A percentile compares a stretch with the other conserved stretches of the same genome.
These are phyloP conservation scores for Choiromyces venosus DNA, from an alignment of 495 filamentous ascomycete species.

Conservation along the genomic window DNA sequence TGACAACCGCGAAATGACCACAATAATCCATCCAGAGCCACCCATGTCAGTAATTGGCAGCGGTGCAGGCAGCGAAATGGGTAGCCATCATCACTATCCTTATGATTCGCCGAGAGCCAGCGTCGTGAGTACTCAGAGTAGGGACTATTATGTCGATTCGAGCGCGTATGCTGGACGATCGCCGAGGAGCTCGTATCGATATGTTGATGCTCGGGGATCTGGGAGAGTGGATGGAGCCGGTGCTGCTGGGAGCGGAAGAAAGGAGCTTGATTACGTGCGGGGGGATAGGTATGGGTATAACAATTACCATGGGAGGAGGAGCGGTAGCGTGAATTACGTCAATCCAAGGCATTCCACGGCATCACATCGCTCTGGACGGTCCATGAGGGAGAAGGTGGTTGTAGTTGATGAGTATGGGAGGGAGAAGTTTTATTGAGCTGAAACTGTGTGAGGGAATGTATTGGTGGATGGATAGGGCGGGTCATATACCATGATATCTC, in stretches of 20 bases:
- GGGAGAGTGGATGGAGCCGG: slow-evolving; percentile 28
- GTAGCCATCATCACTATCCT: background rate
- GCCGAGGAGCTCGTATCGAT: slow-evolving; percentile 25
- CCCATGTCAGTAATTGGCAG: slow-evolving; percentile 5
- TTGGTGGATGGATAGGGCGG: background rate
- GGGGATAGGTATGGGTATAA: slow-evolving; percentile 39
- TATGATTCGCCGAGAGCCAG: slow-evolving; percentile 28
- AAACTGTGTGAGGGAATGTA: background rate
- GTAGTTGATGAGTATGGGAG: slow-evolving; percentile 33
- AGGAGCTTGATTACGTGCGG: slow-evolving; percentile 15
- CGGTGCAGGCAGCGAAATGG: background rate
- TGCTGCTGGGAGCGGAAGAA: slow-evolving; percentile 12
- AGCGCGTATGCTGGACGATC: slow-evolving; percentile 25
- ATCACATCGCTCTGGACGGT: slow-evolving; percentile 45
- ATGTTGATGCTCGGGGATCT: slow-evolving; percentile 31
- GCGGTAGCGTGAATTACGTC: slow-evolving; percentile 35
- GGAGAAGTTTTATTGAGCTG: slow-evolving; percentile 31
- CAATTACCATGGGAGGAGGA: slow-evolving; percentile 36
- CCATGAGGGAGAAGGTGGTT: slow-evolving; percentile 35
- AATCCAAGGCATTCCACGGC: slow-evolving; percentile 41
- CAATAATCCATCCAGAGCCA: slow-evolving; percentile 29
- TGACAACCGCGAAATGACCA: slow-evolving; percentile 11
- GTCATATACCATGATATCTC: background rate
- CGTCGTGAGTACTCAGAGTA: slow-evolving; percentile 32
- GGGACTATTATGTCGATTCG: slow-evolving; percentile 38